These are phyloP conservation scores for Physaria fendleri DNA, from an alignment of 345 rosid genomes.

Conservation along the genomic window DNA sequence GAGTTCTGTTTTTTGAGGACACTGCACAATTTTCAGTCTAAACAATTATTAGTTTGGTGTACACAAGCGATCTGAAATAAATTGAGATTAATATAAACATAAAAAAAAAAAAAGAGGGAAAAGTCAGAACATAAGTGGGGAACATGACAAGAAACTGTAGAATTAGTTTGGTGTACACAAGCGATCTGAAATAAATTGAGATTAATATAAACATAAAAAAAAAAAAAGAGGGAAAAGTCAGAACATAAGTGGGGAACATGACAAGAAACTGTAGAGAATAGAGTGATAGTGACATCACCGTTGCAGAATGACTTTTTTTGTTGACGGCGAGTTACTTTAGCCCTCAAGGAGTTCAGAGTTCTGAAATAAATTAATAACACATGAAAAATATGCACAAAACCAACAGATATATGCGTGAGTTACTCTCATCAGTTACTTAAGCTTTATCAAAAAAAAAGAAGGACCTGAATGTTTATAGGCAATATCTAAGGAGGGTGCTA, in stretches of 20 bases:
- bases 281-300: constrained; percentile 22
- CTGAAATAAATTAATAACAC: constrained; percentile 19
- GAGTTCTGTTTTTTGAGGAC: constrained; percentile 24
- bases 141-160: constrained; percentile 28
- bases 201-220: not conserved
- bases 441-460: constrained; percentile 2
- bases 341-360: constrained; percentile 9
- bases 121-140: constrained; percentile 31
- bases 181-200: not conserved
- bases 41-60: constrained; percentile 22
- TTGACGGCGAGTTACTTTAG: constrained; percentile 16
- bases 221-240: constrained; percentile 13
- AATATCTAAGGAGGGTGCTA: not conserved
- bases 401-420: not conserved
- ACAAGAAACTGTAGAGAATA: constrained; percentile 21
- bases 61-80: constrained; percentile 1
- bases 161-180: constrained; percentile 20
- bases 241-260: constrained; percentile 31
- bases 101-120: not conserved
- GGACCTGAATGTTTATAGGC: not conserved
- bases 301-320: constrained; percentile 12
- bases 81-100: not conserved
- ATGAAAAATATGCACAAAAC: constrained; percentile 1
- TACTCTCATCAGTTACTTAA: constrained; percentile 7
- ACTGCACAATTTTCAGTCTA: constrained; percentile 12